Percentiles rank a stretch among this genome's conserved stretches.
Evolutionary conservation across 208 protist species (phyloP).

Genomic region (Trypanosomatidae sp.): DNA sequence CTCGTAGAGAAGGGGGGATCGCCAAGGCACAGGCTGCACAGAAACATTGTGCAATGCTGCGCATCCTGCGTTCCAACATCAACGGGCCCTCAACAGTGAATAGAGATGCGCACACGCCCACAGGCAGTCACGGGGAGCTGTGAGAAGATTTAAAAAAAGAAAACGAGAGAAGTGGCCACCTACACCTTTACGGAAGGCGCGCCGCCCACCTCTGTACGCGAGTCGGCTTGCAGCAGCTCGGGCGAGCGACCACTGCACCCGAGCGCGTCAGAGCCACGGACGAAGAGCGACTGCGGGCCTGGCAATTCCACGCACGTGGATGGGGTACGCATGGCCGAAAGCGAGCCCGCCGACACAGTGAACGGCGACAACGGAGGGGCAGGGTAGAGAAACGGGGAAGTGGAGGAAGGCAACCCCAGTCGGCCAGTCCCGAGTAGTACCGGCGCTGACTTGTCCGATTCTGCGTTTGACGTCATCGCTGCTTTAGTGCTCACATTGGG

Average conservation of each 20-base stretch:
- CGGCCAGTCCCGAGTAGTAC: background rate
- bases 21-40: background rate
- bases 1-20: background rate
- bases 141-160: background rate
- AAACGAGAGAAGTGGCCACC: background rate
- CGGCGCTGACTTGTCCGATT: background rate
- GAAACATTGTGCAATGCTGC: conserved; percentile 9
- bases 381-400: background rate
- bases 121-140: background rate
- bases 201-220: background rate
- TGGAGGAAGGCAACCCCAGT: background rate
- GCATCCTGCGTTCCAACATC: background rate
- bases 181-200: background rate
- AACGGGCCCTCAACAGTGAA: background rate
- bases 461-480: background rate
- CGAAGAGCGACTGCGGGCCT: conserved; percentile 28
- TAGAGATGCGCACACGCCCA: background rate
- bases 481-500: background rate
- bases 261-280: conserved; percentile 9
- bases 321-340: conserved; percentile 7
- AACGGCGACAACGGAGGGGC: background rate
- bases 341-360: background rate
- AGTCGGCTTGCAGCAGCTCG: background rate
- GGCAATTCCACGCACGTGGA: conserved; percentile 26
- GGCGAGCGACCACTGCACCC: conserved; percentile 20